Conservation (phyloP, 1,284 basidiomycete species). For the Austroboletus novae-zelandiae region DNA sequence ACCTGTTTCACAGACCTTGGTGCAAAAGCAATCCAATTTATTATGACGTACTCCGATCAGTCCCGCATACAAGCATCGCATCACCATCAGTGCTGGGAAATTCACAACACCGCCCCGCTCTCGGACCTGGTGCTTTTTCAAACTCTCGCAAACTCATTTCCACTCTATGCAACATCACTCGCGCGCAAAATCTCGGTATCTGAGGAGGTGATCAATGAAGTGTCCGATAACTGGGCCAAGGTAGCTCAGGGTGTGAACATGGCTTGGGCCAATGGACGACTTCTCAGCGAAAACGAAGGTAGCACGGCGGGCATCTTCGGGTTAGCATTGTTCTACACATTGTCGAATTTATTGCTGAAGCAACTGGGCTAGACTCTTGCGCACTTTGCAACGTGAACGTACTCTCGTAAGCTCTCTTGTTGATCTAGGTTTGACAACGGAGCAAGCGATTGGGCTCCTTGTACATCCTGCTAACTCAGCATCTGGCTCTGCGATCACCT, state of each 20-base stretch:
- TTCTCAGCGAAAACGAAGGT: conserved; percentile 61
- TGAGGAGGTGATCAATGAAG: conserved; percentile 53
- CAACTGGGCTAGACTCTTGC: conserved; percentile 52
- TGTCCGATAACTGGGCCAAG: conserved; percentile 54
- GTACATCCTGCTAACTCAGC: conserved; percentile 48
- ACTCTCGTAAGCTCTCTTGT: conserved; percentile 60
- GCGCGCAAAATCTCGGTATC: conserved; percentile 62
- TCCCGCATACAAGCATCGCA: conserved; percentile 6
- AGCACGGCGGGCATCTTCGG: conserved; percentile 54
- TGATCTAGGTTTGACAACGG: conserved; percentile 57
- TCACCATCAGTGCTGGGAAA: conserved; percentile 22
- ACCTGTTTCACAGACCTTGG: conserved; percentile 55
- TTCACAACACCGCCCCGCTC: conserved; percentile 6
- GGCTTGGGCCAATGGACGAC: conserved; percentile 80
- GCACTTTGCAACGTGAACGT: conserved; percentile 73
- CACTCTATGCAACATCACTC: conserved; percentile 74
- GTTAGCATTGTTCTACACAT: conserved; percentile 27
- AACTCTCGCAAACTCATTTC: conserved; percentile 84
- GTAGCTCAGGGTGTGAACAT: conserved; percentile 53
- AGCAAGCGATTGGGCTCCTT: conserved; percentile 70
- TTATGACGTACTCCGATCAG: conserved; percentile 48
- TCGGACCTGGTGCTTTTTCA: conserved; percentile 60
- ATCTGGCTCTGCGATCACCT: conserved; percentile 12
- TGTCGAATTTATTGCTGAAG: neutral
- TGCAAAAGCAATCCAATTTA: conserved; percentile 69